Percentiles rank a stretch among this genome's conserved stretches.
Conservation (phyloP, 1,284 basidiomycete species). For the Melampsora abietis-canadensis region DNA sequence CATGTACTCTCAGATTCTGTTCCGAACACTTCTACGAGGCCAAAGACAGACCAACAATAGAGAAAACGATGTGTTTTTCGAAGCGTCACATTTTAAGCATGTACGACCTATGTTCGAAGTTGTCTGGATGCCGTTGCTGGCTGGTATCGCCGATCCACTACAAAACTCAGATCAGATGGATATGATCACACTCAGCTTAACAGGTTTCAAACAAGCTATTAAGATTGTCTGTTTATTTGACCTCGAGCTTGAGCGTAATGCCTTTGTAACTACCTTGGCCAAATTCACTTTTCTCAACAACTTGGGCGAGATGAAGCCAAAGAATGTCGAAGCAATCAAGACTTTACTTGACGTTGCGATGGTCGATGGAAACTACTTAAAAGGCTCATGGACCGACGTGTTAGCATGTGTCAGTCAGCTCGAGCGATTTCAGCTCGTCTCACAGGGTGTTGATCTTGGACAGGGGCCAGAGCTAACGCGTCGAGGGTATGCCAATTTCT, state of each 20-base stretch:
- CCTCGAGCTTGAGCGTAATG: constrained; percentile 88
- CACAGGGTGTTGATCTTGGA: constrained; percentile 59
- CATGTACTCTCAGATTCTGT: constrained; percentile 65
- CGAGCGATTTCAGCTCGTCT: constrained; percentile 94
- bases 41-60: constrained; percentile 71
- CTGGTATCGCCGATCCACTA: constrained; percentile 82
- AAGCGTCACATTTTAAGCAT: constrained; percentile 89
- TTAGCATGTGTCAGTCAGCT: constrained; percentile 92
- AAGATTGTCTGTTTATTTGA: constrained; percentile 91
- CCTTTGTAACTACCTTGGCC: constrained; percentile 92
- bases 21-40: constrained; percentile 80
- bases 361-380: constrained; percentile 87
- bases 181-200: constrained; percentile 82
- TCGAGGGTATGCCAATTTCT: constrained; percentile 6
- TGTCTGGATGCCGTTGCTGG: constrained; percentile 93
- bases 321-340: constrained; percentile 98
- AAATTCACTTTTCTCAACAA: constrained; percentile 97
- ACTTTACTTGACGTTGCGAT: constrained; percentile 85
- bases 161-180: constrained; percentile 77
- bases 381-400: constrained; percentile 92
- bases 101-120: constrained; percentile 97
- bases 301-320: constrained; percentile 92
- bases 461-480: constrained; percentile 4
- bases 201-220: constrained; percentile 90
- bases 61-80: constrained; percentile 79